phyloP scores from a whole-genome alignment of 2,329 filamentous ascomycete species.

The Colletotrichum destructivum region DNA sequence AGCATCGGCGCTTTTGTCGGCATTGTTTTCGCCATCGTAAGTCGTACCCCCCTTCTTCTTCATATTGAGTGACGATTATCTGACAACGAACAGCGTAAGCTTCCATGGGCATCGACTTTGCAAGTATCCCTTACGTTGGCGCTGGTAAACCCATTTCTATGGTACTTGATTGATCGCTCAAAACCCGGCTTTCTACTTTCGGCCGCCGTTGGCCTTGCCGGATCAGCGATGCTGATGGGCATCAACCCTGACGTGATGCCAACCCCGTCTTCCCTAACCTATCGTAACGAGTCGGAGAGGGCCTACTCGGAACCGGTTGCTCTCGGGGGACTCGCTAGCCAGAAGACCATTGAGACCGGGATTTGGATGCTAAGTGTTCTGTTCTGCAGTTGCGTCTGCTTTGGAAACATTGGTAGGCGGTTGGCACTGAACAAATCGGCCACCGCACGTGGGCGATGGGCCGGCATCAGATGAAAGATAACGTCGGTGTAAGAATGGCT shows the following conservation, averaged over 20 bases:
- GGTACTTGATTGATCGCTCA: slow-evolving; percentile 96
- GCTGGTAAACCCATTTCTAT: slow-evolving; percentile 91
- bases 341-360: slow-evolving; percentile 78
- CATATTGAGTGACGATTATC: slow-evolving; percentile 3
- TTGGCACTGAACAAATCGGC: slow-evolving; percentile 71
- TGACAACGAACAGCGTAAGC: slow-evolving; percentile 74
- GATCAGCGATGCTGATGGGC: slow-evolving; percentile 81
- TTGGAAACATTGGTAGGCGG: slow-evolving; percentile 93
- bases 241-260: slow-evolving; percentile 86
- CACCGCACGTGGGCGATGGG: slow-evolving; percentile 61
- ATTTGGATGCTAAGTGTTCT: slow-evolving; percentile 95
- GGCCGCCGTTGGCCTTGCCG: slow-evolving; percentile 78
- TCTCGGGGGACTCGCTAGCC: slow-evolving; percentile 70
- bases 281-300: slow-evolving; percentile 44
- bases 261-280: slow-evolving; percentile 66
- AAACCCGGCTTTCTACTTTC: slow-evolving; percentile 87
- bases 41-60: slow-evolving; percentile 52
- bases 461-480: slow-evolving; percentile 32
- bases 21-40: slow-evolving; percentile 81
- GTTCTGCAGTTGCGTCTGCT: slow-evolving; percentile 95
- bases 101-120: slow-evolving; percentile 95
- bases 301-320: slow-evolving; percentile 49
- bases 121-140: slow-evolving; percentile 92
- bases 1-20: slow-evolving; percentile 74
- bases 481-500: neutral